phyloP scores from a whole-genome alignment of 306 rosid genomes.

The Pyrus bretschneideri region DNA sequence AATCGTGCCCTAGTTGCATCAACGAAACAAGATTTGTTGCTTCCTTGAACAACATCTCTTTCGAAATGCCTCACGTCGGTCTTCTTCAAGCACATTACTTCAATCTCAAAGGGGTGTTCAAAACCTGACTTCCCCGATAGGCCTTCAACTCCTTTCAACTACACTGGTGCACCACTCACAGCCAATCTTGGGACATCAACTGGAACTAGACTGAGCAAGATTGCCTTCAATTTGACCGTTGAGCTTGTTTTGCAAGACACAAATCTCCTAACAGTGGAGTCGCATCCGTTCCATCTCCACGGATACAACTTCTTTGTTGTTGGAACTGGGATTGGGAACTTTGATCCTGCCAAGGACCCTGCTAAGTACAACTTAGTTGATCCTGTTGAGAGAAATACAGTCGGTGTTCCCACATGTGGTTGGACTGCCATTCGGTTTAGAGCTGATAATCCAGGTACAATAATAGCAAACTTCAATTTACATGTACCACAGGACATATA shows the following conservation, averaged over 20 bases:
- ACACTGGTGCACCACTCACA: slow-evolving; percentile 55
- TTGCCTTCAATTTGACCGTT: slow-evolving; percentile 57
- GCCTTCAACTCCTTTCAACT: slow-evolving; percentile 57
- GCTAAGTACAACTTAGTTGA: slow-evolving; percentile 60
- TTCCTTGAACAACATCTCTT: slow-evolving; percentile 69
- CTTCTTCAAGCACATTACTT: slow-evolving; percentile 86
- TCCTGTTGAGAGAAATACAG: slow-evolving; percentile 77
- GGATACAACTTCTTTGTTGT: slow-evolving; percentile 63
- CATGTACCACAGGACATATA: neutral
- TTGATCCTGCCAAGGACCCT: slow-evolving; percentile 64
- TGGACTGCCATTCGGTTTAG: slow-evolving; percentile 70
- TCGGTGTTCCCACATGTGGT: slow-evolving; percentile 70
- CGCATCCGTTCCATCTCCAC: slow-evolving; percentile 79
- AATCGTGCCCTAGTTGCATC: slow-evolving; percentile 55
- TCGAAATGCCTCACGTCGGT: slow-evolving; percentile 61
- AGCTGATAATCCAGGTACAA: slow-evolving; percentile 75
- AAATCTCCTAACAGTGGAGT: slow-evolving; percentile 55
- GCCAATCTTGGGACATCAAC: slow-evolving; percentile 48
- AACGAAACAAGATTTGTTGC: slow-evolving; percentile 68
- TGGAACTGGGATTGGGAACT: slow-evolving; percentile 67
- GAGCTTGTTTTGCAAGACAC: slow-evolving; percentile 69
- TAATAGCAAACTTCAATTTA: neutral
- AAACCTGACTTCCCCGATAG: slow-evolving; percentile 64
- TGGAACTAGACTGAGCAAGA: slow-evolving; percentile 58
- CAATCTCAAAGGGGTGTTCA: slow-evolving; percentile 52